phyloP scores from a whole-genome alignment of 2,329 filamentous ascomycete genomes.

The Diplodia seriata region DNA sequence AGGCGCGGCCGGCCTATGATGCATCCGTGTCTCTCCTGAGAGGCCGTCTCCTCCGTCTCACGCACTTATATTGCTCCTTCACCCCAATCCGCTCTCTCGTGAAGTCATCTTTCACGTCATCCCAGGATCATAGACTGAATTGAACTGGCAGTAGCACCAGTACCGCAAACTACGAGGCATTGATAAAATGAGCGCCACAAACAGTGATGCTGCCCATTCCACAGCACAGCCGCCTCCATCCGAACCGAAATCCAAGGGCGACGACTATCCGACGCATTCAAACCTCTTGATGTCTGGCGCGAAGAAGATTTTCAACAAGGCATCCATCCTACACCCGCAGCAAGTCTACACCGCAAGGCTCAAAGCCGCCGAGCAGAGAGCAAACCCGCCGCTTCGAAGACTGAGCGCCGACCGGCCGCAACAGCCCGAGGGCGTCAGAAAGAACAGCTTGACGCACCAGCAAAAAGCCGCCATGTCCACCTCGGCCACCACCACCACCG shows the following conservation, averaged over 20 bases:
- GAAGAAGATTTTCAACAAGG: constrained; percentile 37
- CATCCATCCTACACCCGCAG: constrained; percentile 39
- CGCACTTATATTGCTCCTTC: background rate
- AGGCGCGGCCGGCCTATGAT: background rate
- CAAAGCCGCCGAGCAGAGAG: constrained; percentile 38
- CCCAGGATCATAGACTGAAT: background rate
- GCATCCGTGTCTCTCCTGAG: background rate
- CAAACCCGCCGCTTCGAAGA: constrained; percentile 5
- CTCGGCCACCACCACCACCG: constrained; percentile 6
- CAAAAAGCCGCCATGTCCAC: background rate
- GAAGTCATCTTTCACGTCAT: constrained; percentile 17
- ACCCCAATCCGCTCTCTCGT: background rate
- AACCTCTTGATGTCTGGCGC: constrained; percentile 34
- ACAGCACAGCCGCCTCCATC: constrained; percentile 2
- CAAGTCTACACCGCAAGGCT: constrained; percentile 40
- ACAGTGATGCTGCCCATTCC: background rate
- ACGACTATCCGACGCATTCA: constrained; percentile 33
- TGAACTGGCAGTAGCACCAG: background rate
- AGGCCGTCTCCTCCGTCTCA: background rate
- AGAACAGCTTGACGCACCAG: background rate
- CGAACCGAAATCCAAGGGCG: background rate
- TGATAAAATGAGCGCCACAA: background rate
- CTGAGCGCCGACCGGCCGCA: background rate
- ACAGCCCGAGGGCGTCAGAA: background rate
- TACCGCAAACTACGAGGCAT: background rate